Conservation (phyloP, 805 yeast species). For the Blastobotrys attinorum region DNA sequence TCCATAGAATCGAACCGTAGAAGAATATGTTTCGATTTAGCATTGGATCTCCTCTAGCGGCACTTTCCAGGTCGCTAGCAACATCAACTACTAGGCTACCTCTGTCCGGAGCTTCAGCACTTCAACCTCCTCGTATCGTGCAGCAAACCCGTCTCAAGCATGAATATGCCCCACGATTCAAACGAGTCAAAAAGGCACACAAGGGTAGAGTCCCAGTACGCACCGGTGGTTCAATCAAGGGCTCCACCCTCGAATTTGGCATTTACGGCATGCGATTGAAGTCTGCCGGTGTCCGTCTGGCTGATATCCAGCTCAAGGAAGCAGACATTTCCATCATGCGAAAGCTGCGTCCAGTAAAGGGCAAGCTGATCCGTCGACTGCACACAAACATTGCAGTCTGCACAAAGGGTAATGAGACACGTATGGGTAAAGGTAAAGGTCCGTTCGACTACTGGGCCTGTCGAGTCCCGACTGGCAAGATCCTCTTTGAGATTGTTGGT, state of each 20-base stretch:
- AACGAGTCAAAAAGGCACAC: constrained; percentile 63
- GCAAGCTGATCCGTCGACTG: constrained; percentile 67
- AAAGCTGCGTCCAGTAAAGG: constrained; percentile 63
- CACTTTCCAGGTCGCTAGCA: background rate
- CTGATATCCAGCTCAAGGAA: constrained; percentile 82
- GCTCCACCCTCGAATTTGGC: constrained; percentile 76
- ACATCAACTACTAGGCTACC: background rate
- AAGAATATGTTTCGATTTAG: too few relatives aligned
- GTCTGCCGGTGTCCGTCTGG: constrained; percentile 77
- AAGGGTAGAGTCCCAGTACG: constrained; percentile 94
- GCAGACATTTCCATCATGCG: constrained; percentile 85
- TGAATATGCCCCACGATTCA: constrained; percentile 53
- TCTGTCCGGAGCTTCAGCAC: background rate
- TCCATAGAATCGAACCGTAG: too few relatives aligned
- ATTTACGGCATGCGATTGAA: constrained; percentile 78
- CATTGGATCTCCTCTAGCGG: too few relatives aligned
- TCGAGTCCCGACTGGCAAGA: constrained; percentile 92
- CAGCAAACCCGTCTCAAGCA: constrained; percentile 19
- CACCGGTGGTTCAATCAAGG: constrained; percentile 89
- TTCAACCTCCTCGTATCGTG: too few relatives aligned
- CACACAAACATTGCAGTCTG: constrained; percentile 85
- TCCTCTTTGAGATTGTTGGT: constrained; percentile 74
- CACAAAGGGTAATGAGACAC: constrained; percentile 94
- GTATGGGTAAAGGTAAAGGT: constrained; percentile 99
- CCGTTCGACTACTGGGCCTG: constrained; percentile 96